phyloP scores from a whole-genome alignment of 768 basidiomycete species.

The Trametes maxima region DNA sequence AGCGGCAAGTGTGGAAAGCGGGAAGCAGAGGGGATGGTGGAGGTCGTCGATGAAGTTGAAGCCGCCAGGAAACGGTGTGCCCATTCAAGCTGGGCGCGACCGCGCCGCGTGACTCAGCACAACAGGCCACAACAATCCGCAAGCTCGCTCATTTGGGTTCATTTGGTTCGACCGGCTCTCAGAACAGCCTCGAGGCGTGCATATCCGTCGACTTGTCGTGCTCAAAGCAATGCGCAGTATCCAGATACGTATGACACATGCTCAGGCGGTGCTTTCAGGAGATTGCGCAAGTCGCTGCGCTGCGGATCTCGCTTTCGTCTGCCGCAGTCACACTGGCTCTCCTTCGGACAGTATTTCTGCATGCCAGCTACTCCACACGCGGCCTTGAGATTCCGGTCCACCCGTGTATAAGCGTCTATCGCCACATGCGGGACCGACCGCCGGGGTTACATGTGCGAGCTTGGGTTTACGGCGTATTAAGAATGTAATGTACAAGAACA shows the following conservation, averaged over 20 bases:
- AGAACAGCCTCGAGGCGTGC: background rate
- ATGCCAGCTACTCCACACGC: background rate
- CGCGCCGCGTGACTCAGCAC: constrained; percentile 26
- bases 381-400: too few species aligned
- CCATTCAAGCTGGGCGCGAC: constrained; percentile 24
- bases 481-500: background rate
- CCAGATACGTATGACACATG: background rate
- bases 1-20: constrained; percentile 12
- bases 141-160: constrained; percentile 21
- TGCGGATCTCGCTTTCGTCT: background rate
- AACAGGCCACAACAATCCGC: constrained; percentile 30
- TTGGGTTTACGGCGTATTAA: background rate
- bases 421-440: background rate
- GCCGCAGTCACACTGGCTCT: background rate
- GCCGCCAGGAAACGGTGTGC: constrained; percentile 27
- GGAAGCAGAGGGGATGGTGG: constrained; percentile 22
- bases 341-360: too few species aligned
- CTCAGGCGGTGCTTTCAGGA: background rate
- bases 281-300: too few species aligned
- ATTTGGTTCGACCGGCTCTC: background rate
- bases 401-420: too few species aligned
- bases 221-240: background rate
- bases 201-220: background rate
- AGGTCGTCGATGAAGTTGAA: constrained; percentile 25
- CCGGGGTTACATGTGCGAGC: background rate